These are phyloP conservation scores for Sporothrix dimorphospora DNA, from an alignment of 2,329 filamentous ascomycete genomes.

Conservation along the genomic window DNA sequence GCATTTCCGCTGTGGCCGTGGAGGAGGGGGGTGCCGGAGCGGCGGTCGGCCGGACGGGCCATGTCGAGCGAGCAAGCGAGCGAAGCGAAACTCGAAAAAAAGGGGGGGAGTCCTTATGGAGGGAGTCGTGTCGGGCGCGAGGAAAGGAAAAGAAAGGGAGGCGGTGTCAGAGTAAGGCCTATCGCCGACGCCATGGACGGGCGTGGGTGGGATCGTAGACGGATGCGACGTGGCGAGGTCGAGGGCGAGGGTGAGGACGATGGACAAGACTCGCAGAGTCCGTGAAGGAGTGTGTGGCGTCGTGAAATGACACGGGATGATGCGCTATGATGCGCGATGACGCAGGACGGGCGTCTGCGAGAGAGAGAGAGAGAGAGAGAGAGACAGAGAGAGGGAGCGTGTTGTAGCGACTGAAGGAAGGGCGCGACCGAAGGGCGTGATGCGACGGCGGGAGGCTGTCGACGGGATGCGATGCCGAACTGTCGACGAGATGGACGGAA, in stretches of 20 bases:
- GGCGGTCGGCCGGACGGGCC: conserved; percentile 18
- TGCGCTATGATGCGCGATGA: too few species aligned
- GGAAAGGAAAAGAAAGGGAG: too few species aligned
- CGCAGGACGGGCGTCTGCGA: too few species aligned
- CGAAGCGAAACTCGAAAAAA: not conserved
- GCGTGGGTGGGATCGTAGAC: not conserved
- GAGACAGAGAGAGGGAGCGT: too few species aligned
- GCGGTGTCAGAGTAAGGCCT: not conserved
- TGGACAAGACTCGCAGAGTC: not conserved
- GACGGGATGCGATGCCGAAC: not conserved
- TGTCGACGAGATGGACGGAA: not conserved
- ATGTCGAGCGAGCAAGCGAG: not conserved
- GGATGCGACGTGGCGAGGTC: not conserved
- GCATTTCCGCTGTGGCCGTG: not conserved
- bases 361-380: too few species aligned
- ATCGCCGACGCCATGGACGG: conserved; percentile 17
- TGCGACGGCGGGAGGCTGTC: not conserved
- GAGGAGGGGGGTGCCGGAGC: conserved; percentile 22
- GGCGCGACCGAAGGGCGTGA: not conserved
- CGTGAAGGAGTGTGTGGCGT: too few species aligned
- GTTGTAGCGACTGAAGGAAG: too few species aligned
- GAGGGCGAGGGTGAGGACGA: not conserved
- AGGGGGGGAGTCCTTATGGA: not conserved
- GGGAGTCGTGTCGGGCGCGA: not conserved
- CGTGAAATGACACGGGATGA: too few species aligned